Percentiles rank a stretch among this genome's conserved stretches.
phyloP scores from a whole-genome alignment of 2,329 filamentous ascomycete genomes.

The Penicillium polonicum region DNA sequence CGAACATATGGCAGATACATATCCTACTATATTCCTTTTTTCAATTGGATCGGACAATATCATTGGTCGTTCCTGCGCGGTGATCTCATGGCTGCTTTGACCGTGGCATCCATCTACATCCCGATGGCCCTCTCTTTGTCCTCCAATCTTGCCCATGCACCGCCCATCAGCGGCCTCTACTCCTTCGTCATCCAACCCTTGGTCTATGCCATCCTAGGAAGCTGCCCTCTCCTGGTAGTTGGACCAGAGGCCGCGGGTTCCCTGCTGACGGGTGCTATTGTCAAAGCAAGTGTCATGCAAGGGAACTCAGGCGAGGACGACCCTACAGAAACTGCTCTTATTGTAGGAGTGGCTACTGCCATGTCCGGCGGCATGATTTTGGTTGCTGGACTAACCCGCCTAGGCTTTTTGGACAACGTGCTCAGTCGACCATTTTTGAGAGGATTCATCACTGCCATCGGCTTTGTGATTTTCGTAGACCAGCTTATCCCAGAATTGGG shows the following conservation, averaged over 20 bases:
- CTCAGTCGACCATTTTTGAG: conserved; percentile 87
- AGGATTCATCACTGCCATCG: conserved; percentile 96
- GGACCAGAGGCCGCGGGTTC: conserved; percentile 94
- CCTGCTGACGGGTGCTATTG: conserved; percentile 81
- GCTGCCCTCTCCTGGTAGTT: conserved; percentile 88
- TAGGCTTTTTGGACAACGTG: conserved; percentile 93
- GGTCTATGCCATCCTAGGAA: conserved; percentile 86
- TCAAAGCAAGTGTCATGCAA: conserved; percentile 71
- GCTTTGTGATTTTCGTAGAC: conserved; percentile 92
- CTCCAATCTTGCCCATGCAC: conserved; percentile 86
- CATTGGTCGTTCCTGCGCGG: conserved; percentile 76
- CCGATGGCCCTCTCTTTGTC: conserved; percentile 95
- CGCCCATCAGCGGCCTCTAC: conserved; percentile 91
- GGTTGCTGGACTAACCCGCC: conserved; percentile 76
- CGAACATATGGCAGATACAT: conserved; percentile 64
- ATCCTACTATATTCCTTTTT: conserved; percentile 86
- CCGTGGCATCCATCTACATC: conserved; percentile 98
- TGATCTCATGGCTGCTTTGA: conserved; percentile 83
- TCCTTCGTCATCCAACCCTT: conserved; percentile 90
- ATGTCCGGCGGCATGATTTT: conserved; percentile 86
- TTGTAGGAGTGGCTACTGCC: conserved; percentile 84
- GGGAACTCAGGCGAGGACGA: conserved; percentile 66
- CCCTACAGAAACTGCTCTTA: conserved; percentile 70
- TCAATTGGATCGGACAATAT: conserved; percentile 90
- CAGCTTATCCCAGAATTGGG: conserved; percentile 91